Evolutionary conservation across 2,329 filamentous ascomycete species (phyloP).

Genomic region (Aspergillus candidus): DNA sequence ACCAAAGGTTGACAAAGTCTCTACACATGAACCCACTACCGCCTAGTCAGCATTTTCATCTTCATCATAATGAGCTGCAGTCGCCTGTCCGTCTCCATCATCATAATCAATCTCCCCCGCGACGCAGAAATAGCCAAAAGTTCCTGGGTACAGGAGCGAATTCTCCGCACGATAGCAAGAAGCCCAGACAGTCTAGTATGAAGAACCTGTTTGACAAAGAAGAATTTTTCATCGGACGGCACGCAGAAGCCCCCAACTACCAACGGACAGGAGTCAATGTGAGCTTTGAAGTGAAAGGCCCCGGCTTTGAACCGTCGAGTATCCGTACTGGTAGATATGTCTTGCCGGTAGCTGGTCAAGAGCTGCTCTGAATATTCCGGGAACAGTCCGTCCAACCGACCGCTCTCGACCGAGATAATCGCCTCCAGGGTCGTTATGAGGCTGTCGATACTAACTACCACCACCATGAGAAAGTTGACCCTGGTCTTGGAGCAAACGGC

Average conservation of each 20-base stretch:
- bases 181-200: slow-evolving; percentile 24
- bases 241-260: slow-evolving; percentile 22
- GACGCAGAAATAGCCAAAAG: slow-evolving; percentile 15
- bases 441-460: slow-evolving; percentile 27
- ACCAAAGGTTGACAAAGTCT: too few relatives aligned
- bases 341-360: slow-evolving; percentile 6
- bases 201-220: slow-evolving; percentile 22
- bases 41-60: slow-evolving; percentile 19
- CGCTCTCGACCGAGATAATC: slow-evolving; percentile 12
- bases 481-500: slow-evolving; percentile 19
- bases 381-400: slow-evolving; percentile 10
- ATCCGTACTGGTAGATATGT: not conserved
- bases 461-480: slow-evolving; percentile 24
- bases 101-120: slow-evolving; percentile 23
- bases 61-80: slow-evolving; percentile 26
- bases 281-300: slow-evolving; percentile 12
- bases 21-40: slow-evolving; percentile 1
- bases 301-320: slow-evolving; percentile 5
- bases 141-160: slow-evolving; percentile 22
- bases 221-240: slow-evolving; percentile 22
- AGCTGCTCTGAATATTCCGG: slow-evolving; percentile 7
- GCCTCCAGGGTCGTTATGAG: slow-evolving; percentile 21
- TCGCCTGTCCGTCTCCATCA: slow-evolving; percentile 26
- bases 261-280: slow-evolving; percentile 22
- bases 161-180: slow-evolving; percentile 20